Conservation (phyloP, 1,284 basidiomycete species). For the Exobasidium cylindrosporum region DNA sequence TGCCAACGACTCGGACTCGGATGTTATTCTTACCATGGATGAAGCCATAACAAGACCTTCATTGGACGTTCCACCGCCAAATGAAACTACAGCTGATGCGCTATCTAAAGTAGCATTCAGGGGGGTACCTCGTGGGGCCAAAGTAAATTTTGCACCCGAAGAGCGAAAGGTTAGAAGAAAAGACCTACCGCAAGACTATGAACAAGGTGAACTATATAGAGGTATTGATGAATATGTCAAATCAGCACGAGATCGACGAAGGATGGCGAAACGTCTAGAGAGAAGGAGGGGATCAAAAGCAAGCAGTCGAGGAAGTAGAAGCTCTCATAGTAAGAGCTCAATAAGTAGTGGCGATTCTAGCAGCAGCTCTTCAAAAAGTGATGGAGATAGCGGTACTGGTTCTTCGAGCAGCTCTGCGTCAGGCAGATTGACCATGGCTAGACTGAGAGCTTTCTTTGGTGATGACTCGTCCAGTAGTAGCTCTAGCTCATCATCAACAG, state of each 20-base stretch:
- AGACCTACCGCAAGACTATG: slow-evolving; percentile 44
- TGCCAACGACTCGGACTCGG: background rate
- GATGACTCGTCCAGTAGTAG: slow-evolving; percentile 19
- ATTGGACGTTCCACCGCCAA: slow-evolving; percentile 11
- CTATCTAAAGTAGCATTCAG: slow-evolving; percentile 9
- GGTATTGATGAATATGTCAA: slow-evolving; percentile 48
- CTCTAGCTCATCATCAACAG: slow-evolving; percentile 20
- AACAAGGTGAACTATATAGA: slow-evolving; percentile 46
- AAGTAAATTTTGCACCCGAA: slow-evolving; percentile 48
- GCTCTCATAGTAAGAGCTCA: slow-evolving; percentile 14
- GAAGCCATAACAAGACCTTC: background rate
- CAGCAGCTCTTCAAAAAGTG: slow-evolving; percentile 24
- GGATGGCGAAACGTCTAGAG: slow-evolving; percentile 17
- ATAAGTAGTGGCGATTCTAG: slow-evolving; percentile 26
- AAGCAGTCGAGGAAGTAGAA: slow-evolving; percentile 17
- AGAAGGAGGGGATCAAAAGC: slow-evolving; percentile 36
- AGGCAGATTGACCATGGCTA: slow-evolving; percentile 36
- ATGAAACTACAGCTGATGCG: slow-evolving; percentile 13
- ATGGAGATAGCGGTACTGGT: slow-evolving; percentile 23
- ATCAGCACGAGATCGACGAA: slow-evolving; percentile 31
- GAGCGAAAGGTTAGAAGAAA: slow-evolving; percentile 37
- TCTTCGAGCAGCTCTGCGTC: slow-evolving; percentile 32
- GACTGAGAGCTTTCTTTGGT: slow-evolving; percentile 52
- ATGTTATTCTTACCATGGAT: slow-evolving; percentile 5
- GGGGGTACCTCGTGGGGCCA: slow-evolving; percentile 20